Evolutionary conservation across 768 basidiomycete genomes (phyloP), one percentile per base, ranked within the genome.

Genomic region (Candolleomyces aberdarensis): DNA sequence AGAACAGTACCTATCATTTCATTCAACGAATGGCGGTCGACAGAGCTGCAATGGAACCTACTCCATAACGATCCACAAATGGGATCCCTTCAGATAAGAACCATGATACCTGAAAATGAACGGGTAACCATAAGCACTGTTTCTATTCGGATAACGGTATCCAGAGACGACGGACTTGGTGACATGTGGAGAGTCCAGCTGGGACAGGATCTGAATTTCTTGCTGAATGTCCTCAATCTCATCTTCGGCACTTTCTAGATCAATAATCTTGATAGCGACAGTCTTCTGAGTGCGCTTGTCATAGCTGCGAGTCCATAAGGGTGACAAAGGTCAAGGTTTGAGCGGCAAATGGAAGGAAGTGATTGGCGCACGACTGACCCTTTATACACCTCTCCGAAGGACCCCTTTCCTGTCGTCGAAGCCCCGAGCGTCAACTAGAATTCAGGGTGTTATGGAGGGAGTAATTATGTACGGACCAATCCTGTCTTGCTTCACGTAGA

Each of bases 11-110:
- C 92, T 94, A 62, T 31, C 36, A 32, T 51, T 53, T 47, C 41
- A 58, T 65, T 47, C 62, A 63, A 59, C 32, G 20, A 44, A 59
- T 39, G 60, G 53, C 39, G 29, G 29, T 32, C 58, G 19, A 39
- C 20, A 53, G 29, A 50, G 2, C 39, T 31, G 36, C 47, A 39
- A 10, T 22, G 62, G 14, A 17, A 78, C 87, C 60, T 67, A 94
- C 92, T 94, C 92, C 96, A 98, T 98, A 67, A 98, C 92, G 71
- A 98, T 99, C 97, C 97, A 99, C 26, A 99, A 81, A 72, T 96
- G 88, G 5, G 96, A 93, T 15, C 95, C 96, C 72, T 98, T 96
- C 69, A 99, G 81, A 77, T 80, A 99, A 39, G 92, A 95, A 46
- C 97, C 97, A 79, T 98, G 93, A 72, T 98, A 98, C 80, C 94